Percentiles rank a stretch among this genome's conserved stretches.
phyloP scores from a whole-genome alignment of 129 eudicot species.

The Tagetes patula region DNA sequence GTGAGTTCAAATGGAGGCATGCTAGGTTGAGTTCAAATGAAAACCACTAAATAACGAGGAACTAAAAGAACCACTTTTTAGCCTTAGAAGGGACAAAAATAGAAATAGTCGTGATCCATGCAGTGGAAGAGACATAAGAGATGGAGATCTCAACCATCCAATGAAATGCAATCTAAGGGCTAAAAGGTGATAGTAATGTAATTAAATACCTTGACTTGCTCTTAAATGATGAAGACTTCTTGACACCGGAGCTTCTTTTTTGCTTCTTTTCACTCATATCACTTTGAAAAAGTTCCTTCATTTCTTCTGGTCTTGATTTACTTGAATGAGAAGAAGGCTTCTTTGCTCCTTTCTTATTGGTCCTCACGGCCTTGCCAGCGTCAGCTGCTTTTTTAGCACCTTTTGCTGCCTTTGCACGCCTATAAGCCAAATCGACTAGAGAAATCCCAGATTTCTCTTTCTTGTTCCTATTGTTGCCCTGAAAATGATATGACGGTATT shows the following conservation, averaged over 20 bases:
- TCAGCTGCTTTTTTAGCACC: constrained; percentile 75
- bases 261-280: constrained; percentile 86
- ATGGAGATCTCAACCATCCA: not conserved
- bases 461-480: constrained; percentile 51
- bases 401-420: constrained; percentile 87
- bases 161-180: not conserved
- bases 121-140: not conserved
- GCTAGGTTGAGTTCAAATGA: not conserved
- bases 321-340: constrained; percentile 40
- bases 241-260: constrained; percentile 48
- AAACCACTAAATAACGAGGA: not conserved
- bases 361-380: constrained; percentile 57
- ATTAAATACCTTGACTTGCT: constrained; percentile 82
- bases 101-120: not conserved
- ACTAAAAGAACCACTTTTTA: not conserved
- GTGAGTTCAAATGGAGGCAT: not conserved
- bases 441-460: constrained; percentile 69
- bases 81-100: not conserved
- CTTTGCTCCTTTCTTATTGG: constrained; percentile 36
- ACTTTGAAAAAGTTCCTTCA: not conserved
- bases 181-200: not conserved
- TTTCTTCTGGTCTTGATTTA: constrained; percentile 75
- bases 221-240: constrained; percentile 79
- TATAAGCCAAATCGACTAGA: constrained; percentile 81
- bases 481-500: constrained; percentile 1